Base-by-base conservation (phyloP, 2,329 filamentous ascomycete genomes). In the Beauveria sp. region DNA sequence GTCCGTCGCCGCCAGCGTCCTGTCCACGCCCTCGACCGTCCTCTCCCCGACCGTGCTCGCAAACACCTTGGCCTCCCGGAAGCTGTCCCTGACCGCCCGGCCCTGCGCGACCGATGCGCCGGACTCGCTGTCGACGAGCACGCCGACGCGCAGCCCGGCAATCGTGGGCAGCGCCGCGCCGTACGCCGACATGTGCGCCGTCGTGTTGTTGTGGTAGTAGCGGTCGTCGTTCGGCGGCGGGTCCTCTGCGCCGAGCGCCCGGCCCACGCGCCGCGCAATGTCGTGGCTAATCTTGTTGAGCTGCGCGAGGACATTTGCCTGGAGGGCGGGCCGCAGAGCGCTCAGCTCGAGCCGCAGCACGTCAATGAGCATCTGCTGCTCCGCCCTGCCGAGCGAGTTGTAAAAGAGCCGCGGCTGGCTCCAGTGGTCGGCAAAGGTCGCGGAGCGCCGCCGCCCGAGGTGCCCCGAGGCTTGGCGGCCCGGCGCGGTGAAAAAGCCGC, bases 301-400 rank as follows among this genome's bases (percentile, higher is more conserved):
- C 69, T 91, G 87, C 18, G 76, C 75, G 47, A 91, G 77, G 1
- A 89, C 84, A 64, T 89, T 90, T 65, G 81, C 72, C 72, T 85
- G 85, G 18, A 91, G 83, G 2, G 78, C 68, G 0, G 83, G 85
- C 66, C 78, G 75, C 40, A 91, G 67, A 16, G 88, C 80, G 24
- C 84, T 80, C 0, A 80, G 81, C 74, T 91, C 88, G 70, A 91
- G 90, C 30, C 88, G 85, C 59, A 91, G 84, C 0, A 86, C 87
- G 70, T 91, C 87, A 74, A 91, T 79, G 44, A 91, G 72, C 68
- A 89, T 86, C 68, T 91, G 87, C 70, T 89, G 83, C 73, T 91
- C 88, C 0, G 79, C 78, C 2, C 80, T 77, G 2, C 80, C 76
- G 55, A 91, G 76, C 0, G 86, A 90, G 79, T 91, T 91, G 79